Conservation (phyloP, 495 filamentous ascomycete genomes). For the Astrothelium macrocarpum region DNA sequence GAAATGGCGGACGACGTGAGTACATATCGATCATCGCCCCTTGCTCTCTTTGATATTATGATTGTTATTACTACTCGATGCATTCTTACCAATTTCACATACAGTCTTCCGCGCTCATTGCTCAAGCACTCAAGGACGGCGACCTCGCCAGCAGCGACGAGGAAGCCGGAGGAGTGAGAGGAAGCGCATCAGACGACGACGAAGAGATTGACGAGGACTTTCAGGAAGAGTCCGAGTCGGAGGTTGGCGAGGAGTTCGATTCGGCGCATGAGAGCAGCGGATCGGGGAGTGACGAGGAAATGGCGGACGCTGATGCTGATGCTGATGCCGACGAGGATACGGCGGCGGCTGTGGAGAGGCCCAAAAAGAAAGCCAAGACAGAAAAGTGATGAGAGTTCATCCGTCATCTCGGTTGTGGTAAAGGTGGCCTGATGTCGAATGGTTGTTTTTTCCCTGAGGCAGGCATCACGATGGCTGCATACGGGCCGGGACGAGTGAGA, state of each 20-base stretch:
- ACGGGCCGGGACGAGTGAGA: not conserved
- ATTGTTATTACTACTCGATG: not conserved
- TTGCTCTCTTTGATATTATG: no score
- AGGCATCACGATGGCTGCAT: not conserved
- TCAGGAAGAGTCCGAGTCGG: slow-evolving; percentile 77
- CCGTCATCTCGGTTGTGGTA: not conserved
- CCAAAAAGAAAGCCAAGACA: slow-evolving; percentile 63
- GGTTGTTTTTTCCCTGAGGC: not conserved
- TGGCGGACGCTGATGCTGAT: slow-evolving; percentile 47
- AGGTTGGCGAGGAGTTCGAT: slow-evolving; percentile 95
- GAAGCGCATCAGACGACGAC: slow-evolving; percentile 90
- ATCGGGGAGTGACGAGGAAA: slow-evolving; percentile 55
- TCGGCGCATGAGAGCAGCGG: slow-evolving; percentile 79
- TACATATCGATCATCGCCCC: slow-evolving; percentile 2
- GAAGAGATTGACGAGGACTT: slow-evolving; percentile 96
- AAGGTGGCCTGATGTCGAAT: not conserved
- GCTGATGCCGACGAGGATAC: slow-evolving; percentile 46
- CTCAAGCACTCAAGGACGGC: slow-evolving; percentile 65
- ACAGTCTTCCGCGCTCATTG: slow-evolving; percentile 55
- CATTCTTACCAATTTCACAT: slow-evolving; percentile 14
- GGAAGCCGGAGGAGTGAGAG: slow-evolving; percentile 70
- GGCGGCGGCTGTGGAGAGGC: slow-evolving; percentile 45
- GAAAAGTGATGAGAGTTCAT: slow-evolving; percentile 17
- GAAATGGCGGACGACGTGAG: slow-evolving; percentile 70
- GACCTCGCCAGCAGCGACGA: slow-evolving; percentile 78